A percentile compares a stretch with the other conserved stretches of the same genome.
These are phyloP conservation scores for Allium fistulosum DNA, from an alignment of 106 monocot species.

Conservation along the genomic window DNA sequence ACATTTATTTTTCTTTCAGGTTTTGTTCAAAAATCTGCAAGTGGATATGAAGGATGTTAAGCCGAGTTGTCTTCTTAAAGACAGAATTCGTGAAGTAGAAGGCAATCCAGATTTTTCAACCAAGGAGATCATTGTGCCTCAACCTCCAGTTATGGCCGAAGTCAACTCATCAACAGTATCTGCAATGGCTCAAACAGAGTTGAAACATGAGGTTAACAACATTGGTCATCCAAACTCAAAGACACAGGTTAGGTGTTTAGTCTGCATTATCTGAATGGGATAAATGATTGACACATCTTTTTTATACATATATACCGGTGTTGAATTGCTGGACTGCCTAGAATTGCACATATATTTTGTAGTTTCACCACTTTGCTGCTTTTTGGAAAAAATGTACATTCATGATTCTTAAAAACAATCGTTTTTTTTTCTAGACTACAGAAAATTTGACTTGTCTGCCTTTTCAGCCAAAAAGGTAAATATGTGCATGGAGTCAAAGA, in stretches of 20 bases:
- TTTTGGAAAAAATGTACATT: too few species aligned
- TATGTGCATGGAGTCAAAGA: too few species aligned
- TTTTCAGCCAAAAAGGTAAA: too few species aligned
- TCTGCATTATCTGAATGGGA: neutral
- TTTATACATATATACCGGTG: neutral
- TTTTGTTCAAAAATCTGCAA: constrained; percentile 87
- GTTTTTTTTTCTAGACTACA: too few species aligned
- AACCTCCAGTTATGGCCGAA: constrained; percentile 50
- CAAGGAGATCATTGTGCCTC: constrained; percentile 62
- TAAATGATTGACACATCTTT: neutral
- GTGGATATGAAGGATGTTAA: constrained; percentile 93
- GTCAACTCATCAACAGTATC: constrained; percentile 34
- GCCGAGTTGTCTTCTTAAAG: constrained; percentile 81
- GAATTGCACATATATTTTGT: too few species aligned
- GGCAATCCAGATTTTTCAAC: constrained; percentile 97
- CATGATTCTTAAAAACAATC: too few species aligned
- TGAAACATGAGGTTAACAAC: constrained; percentile 53
- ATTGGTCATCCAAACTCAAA: constrained; percentile 43
- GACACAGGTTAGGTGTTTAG: constrained; percentile 38
- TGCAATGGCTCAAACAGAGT: constrained; percentile 50
- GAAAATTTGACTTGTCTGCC: too few species aligned
- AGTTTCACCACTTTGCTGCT: too few species aligned
- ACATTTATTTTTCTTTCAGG: constrained; percentile 26
- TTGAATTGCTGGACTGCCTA: too few species aligned
- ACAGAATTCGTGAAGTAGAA: constrained; percentile 75